Conservation (phyloP, 2,329 filamentous ascomycete species). For the Pyricularia sp. region DNA sequence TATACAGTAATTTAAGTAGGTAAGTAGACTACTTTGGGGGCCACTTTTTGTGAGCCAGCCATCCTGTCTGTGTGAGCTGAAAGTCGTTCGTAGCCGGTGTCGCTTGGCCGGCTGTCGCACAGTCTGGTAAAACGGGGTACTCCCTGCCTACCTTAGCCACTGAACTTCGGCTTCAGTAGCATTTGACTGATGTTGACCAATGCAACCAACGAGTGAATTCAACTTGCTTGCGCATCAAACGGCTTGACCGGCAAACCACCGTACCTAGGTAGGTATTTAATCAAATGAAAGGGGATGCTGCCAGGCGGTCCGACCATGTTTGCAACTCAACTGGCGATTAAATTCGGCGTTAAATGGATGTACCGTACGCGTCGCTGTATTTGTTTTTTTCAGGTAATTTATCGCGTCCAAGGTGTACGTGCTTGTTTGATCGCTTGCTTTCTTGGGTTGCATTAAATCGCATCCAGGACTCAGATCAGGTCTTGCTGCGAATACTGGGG, state of each 20-base stretch:
- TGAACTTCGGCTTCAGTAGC: background rate
- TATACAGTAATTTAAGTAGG: no score
- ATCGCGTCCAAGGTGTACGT: background rate
- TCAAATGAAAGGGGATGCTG: no score
- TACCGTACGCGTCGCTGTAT: background rate
- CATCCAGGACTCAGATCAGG: background rate
- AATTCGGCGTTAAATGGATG: background rate
- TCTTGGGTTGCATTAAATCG: background rate
- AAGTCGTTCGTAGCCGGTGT: background rate
- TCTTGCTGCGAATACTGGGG: background rate
- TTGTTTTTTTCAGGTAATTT: background rate
- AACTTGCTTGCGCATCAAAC: background rate
- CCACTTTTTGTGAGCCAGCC: background rate
- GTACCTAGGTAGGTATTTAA: background rate
- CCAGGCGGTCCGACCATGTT: background rate
- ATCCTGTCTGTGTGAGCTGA: background rate
- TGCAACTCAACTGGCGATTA: background rate
- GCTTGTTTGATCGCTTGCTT: background rate
- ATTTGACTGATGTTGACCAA: background rate
- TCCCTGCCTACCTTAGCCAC: background rate
- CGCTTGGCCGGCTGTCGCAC: background rate
- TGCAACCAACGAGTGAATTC: background rate
- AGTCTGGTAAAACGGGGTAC: background rate
- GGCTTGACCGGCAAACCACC: background rate
- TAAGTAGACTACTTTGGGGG: background rate